Base-by-base conservation (phyloP, 768 basidiomycete genomes). In the Tricholoma hemisulphureum region DNA sequence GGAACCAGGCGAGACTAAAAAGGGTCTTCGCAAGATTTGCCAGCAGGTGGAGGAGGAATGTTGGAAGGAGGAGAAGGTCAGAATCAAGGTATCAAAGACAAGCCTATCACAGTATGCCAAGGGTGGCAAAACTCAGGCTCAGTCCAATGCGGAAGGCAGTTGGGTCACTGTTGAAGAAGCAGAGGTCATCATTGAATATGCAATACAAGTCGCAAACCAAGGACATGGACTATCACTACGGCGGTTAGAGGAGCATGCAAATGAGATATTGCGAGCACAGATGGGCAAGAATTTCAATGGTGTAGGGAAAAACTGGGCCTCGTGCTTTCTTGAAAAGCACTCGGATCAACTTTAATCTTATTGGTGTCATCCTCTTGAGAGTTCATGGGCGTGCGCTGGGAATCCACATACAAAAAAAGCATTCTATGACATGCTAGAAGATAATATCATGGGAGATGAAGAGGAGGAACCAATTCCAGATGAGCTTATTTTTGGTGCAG, bases 221-320 rank as follows among this genome's bases (percentile, higher is more conserved):
- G 73, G 5, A 71, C 49, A 39, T 75, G 76, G 51, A 26, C 20
- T 41, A 41, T 20, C 20, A 41, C 20, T 20, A 34, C 9, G 49
- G 16, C 48, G 64, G 9, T 55, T 80, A 2, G 69, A 70, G 54
- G 72, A 74, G 56, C 63, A 70, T 61, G 74, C 72, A 28, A 66
- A 79, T 57, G 34, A 56, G 2, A 71, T 76, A 32, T 59, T 58
- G 31, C 37, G 50, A 6, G 71, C 73, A 11, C 57, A 61, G 0
- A 62, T 70, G 31, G 72, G 73, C 6, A 51, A 64, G 34, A 28
- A 55, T 32, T 77, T 75, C 52, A 21, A 24, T 7, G 71, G 75
- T 32, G 69, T 78, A 34, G 75, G 77, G 1, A 65, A 67, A 23
- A 67, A 74, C 14, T 79, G 75, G 76, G 71, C 72, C 3, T n/a